Evolutionary conservation across 352 stramenopile species (phyloP).

Genomic region (Globisporangium viniferum): DNA sequence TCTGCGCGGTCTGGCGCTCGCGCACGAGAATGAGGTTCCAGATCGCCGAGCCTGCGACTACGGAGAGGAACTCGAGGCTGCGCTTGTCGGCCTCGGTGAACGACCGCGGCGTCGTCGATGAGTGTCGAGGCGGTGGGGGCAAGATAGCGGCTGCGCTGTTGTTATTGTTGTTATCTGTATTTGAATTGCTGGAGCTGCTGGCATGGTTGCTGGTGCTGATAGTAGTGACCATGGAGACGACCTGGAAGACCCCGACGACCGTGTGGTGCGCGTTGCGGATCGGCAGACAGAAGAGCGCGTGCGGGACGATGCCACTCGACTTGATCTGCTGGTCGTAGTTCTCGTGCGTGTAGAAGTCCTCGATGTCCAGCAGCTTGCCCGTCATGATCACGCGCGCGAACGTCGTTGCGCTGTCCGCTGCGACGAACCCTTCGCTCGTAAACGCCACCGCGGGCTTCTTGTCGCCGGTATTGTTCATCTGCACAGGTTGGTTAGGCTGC

Average conservation of each 20-base stretch:
- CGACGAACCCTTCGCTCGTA: conserved; percentile 51
- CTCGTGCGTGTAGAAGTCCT: conserved; percentile 55
- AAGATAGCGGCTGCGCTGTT: not conserved
- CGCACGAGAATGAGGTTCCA: conserved; percentile 67
- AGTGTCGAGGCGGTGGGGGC: not conserved
- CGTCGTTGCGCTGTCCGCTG: conserved; percentile 54
- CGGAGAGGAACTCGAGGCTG: conserved; percentile 52
- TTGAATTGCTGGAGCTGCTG: not conserved
- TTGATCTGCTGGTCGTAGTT: conserved; percentile 49
- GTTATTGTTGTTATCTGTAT: not conserved
- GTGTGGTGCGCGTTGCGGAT: conserved; percentile 64
- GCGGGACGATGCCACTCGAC: conserved; percentile 28
- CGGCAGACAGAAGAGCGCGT: conserved; percentile 56
- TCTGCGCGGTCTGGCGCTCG: conserved; percentile 61
- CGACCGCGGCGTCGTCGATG: not conserved
- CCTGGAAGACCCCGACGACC: conserved; percentile 58
- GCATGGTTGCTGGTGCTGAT: not conserved
- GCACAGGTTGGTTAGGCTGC: not conserved
- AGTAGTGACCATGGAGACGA: conserved; percentile 22
- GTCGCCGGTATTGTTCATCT: not conserved
- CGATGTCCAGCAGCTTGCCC: conserved; percentile 45
- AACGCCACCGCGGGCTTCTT: conserved; percentile 26
- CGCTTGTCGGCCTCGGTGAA: conserved; percentile 45
- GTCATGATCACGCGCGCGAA: conserved; percentile 71
- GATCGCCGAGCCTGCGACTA: conserved; percentile 58